Percentiles rank a stretch among this genome's conserved stretches.
phyloP scores from a whole-genome alignment of 169 alveolate genomes.

The Eimeria maxima region DNA sequence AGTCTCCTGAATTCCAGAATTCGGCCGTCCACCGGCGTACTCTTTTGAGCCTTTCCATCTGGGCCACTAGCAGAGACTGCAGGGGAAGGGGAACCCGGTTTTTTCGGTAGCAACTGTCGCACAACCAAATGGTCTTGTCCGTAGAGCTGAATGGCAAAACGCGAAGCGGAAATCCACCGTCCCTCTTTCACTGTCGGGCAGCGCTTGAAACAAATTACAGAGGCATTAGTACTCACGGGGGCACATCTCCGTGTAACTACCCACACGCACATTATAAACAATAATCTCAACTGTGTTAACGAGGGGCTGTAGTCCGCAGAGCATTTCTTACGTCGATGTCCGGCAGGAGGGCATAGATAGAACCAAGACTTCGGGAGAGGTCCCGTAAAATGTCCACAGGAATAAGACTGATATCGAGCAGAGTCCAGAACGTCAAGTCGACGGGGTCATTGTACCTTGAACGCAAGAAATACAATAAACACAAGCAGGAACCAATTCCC shows the following conservation, averaged over 20 bases:
- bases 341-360: conserved; percentile 77
- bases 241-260: background rate
- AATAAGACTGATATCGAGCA: conserved; percentile 71
- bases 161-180: background rate
- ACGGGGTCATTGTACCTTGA: conserved; percentile 75
- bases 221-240: background rate
- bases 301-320: background rate
- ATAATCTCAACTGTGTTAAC: background rate
- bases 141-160: conserved; percentile 18
- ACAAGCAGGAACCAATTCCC: background rate
- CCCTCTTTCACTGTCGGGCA: background rate
- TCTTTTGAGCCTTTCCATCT: background rate
- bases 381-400: conserved; percentile 61
- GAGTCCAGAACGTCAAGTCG: conserved; percentile 63
- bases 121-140: conserved; percentile 56
- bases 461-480: background rate
- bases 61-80: background rate
- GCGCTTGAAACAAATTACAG: background rate
- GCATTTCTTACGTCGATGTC: conserved; percentile 44
- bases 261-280: background rate
- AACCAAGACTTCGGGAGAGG: conserved; percentile 73
- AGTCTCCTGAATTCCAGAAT: conserved; percentile 26
- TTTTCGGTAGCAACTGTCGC: conserved; percentile 28
- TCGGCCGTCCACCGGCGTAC: background rate
- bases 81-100: background rate